These are phyloP conservation scores for Phalaenopsis aphrodite DNA, from an alignment of 106 monocot genomes.

Conservation along the genomic window DNA sequence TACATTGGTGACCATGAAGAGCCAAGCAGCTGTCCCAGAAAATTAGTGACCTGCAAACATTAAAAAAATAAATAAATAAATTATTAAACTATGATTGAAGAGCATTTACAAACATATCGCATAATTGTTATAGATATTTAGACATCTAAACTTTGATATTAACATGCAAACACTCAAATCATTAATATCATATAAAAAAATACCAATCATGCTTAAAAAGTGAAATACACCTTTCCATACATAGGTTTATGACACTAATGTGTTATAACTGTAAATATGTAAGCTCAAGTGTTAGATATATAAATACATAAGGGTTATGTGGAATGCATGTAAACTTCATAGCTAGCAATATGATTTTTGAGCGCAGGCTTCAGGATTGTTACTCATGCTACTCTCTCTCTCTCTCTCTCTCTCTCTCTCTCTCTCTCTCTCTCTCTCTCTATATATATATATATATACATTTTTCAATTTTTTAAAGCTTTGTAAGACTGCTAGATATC, in stretches of 20 bases:
- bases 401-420: background rate
- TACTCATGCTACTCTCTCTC: background rate
- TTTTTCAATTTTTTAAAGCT: background rate
- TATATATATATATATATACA: too few relatives aligned
- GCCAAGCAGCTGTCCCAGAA: slow-evolving; percentile 51
- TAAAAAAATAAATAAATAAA: background rate
- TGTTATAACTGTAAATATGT: too few relatives aligned
- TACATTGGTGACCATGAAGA: slow-evolving; percentile 56
- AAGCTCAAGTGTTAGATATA: too few relatives aligned
- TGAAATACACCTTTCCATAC: too few relatives aligned
- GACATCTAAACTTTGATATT: too few relatives aligned
- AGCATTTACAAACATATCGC: background rate
- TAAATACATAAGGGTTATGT: too few relatives aligned
- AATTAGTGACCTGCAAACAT: slow-evolving; percentile 48
- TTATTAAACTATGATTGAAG: background rate
- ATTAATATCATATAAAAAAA: too few relatives aligned
- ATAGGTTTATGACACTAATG: too few relatives aligned
- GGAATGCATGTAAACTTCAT: too few relatives aligned
- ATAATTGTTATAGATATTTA: too few relatives aligned
- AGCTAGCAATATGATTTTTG: background rate
- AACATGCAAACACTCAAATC: too few relatives aligned
- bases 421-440: background rate
- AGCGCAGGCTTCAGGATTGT: background rate
- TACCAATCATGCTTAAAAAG: too few relatives aligned
- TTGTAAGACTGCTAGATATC: background rate